These are phyloP conservation scores for Schizophyllum amplum DNA, from an alignment of 1,284 basidiomycete species.

Conservation along the genomic window DNA sequence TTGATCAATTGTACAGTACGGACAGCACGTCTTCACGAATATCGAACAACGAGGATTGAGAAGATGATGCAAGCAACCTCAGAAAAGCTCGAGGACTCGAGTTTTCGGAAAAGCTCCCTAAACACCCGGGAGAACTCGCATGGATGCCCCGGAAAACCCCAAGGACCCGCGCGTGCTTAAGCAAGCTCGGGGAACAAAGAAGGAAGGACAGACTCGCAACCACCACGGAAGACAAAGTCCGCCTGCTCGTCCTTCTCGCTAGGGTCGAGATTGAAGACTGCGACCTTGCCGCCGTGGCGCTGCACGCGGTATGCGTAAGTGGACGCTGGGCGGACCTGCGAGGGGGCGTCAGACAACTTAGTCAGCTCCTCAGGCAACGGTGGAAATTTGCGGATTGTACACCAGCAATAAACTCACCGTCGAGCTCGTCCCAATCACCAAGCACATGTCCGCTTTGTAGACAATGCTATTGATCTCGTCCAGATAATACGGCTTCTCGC, in stretches of 20 bases:
- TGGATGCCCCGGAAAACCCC: too few relatives aligned
- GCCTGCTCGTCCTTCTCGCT: constrained; percentile 33
- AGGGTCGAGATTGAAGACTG: constrained; percentile 54
- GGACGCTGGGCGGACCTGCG: constrained; percentile 34
- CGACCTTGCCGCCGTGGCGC: constrained; percentile 32
- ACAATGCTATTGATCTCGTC: constrained; percentile 25
- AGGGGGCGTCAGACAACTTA: background rate
- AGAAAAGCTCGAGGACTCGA: too few relatives aligned
- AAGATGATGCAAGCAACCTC: too few relatives aligned
- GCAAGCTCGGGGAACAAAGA: constrained; percentile 20
- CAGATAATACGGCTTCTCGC: constrained; percentile 22
- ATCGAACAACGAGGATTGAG: too few relatives aligned
- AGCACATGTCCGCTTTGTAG: constrained; percentile 27
- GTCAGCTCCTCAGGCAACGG: background rate
- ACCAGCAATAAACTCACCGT: constrained; percentile 4
- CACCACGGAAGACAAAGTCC: constrained; percentile 41
- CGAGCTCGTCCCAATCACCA: constrained; percentile 42
- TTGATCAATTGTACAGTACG: too few relatives aligned
- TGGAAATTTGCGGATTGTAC: too few relatives aligned
- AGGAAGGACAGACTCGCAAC: constrained; percentile 37
- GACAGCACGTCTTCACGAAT: too few relatives aligned
- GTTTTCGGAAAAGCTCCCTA: too few relatives aligned
- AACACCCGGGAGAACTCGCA: too few relatives aligned
- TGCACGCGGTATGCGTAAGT: constrained; percentile 26
- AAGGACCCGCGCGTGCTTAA: too few relatives aligned